phyloP scores from a whole-genome alignment of 805 yeast genomes.

The Candida manassasensis region DNA sequence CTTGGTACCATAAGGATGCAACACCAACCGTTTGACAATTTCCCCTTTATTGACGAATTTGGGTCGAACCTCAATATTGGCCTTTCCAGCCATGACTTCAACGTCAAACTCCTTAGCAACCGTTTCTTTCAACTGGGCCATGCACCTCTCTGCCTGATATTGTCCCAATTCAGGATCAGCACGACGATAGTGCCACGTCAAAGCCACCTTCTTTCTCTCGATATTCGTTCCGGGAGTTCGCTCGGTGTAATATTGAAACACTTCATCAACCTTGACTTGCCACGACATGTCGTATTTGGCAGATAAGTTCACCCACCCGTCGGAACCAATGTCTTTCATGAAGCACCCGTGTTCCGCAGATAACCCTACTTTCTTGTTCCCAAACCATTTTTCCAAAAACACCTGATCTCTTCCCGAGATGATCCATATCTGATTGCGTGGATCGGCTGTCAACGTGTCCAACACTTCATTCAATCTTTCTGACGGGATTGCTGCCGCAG shows the following conservation, averaged over 20 bases:
- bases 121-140: conserved; percentile 51
- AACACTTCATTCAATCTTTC: conserved; percentile 60
- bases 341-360: conserved; percentile 98
- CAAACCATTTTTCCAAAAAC: conserved; percentile 86
- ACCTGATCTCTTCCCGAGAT: conserved; percentile 93
- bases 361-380: conserved; percentile 66
- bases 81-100: conserved; percentile 96
- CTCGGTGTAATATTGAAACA: conserved; percentile 72
- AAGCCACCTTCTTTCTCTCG: conserved; percentile 86
- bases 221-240: conserved; percentile 86
- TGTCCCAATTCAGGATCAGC: conserved; percentile 92
- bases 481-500: conserved; percentile 97
- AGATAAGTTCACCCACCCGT: conserved; percentile 79
- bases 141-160: conserved; percentile 73
- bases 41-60: conserved; percentile 94
- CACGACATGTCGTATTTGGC: conserved; percentile 86
- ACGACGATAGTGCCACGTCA: conserved; percentile 96
- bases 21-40: conserved; percentile 76
- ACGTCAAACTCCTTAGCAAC: conserved; percentile 69
- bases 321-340: conserved; percentile 63
- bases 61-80: conserved; percentile 96
- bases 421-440: conserved; percentile 85
- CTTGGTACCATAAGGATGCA: conserved; percentile 55
- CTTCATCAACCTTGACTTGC: conserved; percentile 77
- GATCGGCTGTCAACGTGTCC: conserved; percentile 61